These are phyloP conservation scores for Annulohypoxylon truncatum DNA, from an alignment of 2,329 filamentous ascomycete species.

Conservation along the genomic window DNA sequence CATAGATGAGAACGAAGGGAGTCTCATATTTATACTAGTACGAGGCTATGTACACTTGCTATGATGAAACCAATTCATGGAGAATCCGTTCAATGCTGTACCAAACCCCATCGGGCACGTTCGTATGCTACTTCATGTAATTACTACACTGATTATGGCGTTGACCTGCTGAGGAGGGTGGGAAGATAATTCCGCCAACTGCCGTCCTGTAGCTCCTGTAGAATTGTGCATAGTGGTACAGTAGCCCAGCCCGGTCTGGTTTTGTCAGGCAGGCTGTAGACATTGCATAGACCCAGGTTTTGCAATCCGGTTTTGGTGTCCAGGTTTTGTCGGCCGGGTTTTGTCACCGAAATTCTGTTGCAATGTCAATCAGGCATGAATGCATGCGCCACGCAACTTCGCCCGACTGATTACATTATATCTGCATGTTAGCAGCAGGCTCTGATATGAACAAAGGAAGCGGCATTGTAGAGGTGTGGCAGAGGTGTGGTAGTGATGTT, in stretches of 20 bases:
- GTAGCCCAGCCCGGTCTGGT: background rate
- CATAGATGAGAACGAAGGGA: background rate
- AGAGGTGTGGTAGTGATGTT: background rate
- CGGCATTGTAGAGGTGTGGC: background rate
- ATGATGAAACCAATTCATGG: background rate
- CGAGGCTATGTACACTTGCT: background rate
- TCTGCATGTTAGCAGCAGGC: constrained; percentile 19
- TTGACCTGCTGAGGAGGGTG: background rate
- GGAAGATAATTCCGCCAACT: too few relatives aligned
- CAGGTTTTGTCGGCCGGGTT: constrained; percentile 27
- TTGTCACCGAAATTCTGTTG: constrained; percentile 21
- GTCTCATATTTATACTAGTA: background rate
- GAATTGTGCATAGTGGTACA: too few relatives aligned
- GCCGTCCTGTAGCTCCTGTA: too few relatives aligned
- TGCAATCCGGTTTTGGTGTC: background rate
- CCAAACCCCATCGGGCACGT: background rate
- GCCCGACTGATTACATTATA: constrained; percentile 7
- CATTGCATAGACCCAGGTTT: background rate
- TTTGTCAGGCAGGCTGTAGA: constrained; percentile 9
- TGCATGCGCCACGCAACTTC: background rate
- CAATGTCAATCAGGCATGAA: background rate
- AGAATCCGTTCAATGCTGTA: background rate
- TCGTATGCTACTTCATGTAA: background rate
- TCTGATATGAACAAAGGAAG: background rate
- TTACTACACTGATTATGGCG: background rate